phyloP scores from a whole-genome alignment of 1,139 yeast genomes.

The Suhomyces taliae region DNA sequence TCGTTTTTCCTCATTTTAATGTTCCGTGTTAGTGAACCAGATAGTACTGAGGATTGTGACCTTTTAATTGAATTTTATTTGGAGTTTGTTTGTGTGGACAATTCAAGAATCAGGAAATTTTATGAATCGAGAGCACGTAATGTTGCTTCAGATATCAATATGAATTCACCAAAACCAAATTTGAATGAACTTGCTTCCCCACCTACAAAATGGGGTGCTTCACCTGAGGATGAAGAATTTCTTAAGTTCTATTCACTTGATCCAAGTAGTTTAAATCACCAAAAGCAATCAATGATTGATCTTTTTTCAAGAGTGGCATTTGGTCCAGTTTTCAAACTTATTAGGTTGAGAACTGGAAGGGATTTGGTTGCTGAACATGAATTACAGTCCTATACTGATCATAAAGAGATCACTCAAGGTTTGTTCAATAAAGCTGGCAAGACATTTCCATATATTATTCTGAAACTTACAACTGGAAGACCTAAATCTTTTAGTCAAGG shows the following conservation, averaged over 20 bases:
- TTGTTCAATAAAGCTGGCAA: conserved; percentile 1
- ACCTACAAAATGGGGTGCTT: conserved; percentile 28
- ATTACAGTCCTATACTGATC: not conserved
- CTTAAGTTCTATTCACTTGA: conserved; percentile 21
- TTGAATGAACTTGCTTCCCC: conserved; percentile 26
- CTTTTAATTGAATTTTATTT: conserved; percentile 1
- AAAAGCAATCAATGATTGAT: conserved; percentile 17
- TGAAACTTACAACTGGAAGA: not conserved
- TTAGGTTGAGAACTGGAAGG: conserved; percentile 21
- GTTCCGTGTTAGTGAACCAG: not conserved
- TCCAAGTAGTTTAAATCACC: conserved; percentile 14
- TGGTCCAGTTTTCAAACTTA: conserved; percentile 23
- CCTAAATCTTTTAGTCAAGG: not conserved
- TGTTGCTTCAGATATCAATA: not conserved
- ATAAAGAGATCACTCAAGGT: conserved; percentile 1
- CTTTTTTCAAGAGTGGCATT: conserved; percentile 25
- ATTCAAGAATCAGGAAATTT: not conserved
- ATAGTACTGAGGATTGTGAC: not conserved
- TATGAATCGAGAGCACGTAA: not conserved
- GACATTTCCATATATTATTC: conserved; percentile 2
- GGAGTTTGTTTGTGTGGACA: not conserved
- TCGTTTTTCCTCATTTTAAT: conserved; percentile 25
- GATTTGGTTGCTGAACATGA: conserved; percentile 16
- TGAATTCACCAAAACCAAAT: conserved; percentile 5
- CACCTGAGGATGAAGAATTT: conserved; percentile 28